phyloP scores from a whole-genome alignment of 345 rosid species.

The Lenwebbia sp. region DNA sequence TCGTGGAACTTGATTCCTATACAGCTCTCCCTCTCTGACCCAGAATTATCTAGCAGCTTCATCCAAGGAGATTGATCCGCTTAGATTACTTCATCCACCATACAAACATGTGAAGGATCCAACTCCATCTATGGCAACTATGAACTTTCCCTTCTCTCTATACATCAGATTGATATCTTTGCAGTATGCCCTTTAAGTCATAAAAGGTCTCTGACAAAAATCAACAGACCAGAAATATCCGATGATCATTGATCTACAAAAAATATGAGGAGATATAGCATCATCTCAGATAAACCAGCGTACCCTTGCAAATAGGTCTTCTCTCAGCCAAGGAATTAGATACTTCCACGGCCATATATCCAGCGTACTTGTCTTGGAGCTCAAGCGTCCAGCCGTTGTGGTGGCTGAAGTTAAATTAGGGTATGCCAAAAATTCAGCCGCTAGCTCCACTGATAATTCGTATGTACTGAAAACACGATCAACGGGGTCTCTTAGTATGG shows the following conservation, averaged over 20 bases:
- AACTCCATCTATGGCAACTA: neutral
- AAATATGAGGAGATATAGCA: neutral
- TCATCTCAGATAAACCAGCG: slow-evolving; percentile 3
- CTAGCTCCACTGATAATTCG: slow-evolving; percentile 91
- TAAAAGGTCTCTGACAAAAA: neutral
- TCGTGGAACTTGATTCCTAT: too few relatives aligned
- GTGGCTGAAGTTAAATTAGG: slow-evolving; percentile 76
- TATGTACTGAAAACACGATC: slow-evolving; percentile 86
- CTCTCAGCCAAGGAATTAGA: slow-evolving; percentile 95
- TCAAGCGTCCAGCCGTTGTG: slow-evolving; percentile 50
- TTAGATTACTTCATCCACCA: neutral
- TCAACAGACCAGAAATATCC: neutral
- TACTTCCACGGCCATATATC: slow-evolving; percentile 99
- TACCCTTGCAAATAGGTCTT: slow-evolving; percentile 89
- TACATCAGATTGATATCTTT: too few relatives aligned
- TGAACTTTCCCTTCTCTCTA: neutral
- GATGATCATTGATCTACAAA: neutral
- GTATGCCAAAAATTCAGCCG: slow-evolving; percentile 87
- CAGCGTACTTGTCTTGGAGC: slow-evolving; percentile 56
- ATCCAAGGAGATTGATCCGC: neutral
- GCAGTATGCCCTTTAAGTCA: neutral
- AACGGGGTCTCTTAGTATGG: slow-evolving; percentile 82
- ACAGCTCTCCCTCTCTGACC: too few relatives aligned
- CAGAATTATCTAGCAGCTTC: too few relatives aligned
- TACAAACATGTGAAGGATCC: neutral